A percentile compares a stretch with the other conserved stretches of the same genome.
Conservation (phyloP, 78 protist genomes). For the Cavenderia fasciculata region DNA sequence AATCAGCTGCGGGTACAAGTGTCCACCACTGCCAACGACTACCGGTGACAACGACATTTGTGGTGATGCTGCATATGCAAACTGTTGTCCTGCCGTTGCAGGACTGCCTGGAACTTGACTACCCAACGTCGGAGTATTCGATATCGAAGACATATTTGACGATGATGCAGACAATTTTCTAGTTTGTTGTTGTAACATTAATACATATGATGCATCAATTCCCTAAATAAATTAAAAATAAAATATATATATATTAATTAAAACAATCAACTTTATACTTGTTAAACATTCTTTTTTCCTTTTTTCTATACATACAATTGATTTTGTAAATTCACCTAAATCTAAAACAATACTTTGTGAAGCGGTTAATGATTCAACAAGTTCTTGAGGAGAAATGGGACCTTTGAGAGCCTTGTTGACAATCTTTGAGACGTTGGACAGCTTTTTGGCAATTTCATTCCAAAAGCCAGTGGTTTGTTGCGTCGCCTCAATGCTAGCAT, state of each 20-base stretch:
- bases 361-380: conserved; percentile 18
- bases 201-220: neutral
- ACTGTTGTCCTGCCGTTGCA: too few species aligned
- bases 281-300: neutral
- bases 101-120: too few species aligned
- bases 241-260: too few species aligned
- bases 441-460: conserved; percentile 21
- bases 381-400: conserved; percentile 17
- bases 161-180: neutral
- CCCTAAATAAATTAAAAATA: too few species aligned
- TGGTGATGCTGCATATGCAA: neutral
- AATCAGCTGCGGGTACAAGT: too few species aligned
- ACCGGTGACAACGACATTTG: conserved; percentile 51
- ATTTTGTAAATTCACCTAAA: conserved; percentile 37
- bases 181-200: neutral
- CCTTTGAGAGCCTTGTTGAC: neutral
- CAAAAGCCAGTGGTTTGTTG: neutral
- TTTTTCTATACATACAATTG: neutral
- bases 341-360: conserved; percentile 16
- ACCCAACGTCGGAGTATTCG: conserved; percentile 74
- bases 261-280: too few species aligned
- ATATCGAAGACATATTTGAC: conserved; percentile 19
- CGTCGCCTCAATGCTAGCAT: neutral
- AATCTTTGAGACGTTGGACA: neutral
- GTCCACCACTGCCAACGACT: neutral